phyloP scores from a whole-genome alignment of 768 basidiomycete species.

The Tephrocybe sp. region DNA sequence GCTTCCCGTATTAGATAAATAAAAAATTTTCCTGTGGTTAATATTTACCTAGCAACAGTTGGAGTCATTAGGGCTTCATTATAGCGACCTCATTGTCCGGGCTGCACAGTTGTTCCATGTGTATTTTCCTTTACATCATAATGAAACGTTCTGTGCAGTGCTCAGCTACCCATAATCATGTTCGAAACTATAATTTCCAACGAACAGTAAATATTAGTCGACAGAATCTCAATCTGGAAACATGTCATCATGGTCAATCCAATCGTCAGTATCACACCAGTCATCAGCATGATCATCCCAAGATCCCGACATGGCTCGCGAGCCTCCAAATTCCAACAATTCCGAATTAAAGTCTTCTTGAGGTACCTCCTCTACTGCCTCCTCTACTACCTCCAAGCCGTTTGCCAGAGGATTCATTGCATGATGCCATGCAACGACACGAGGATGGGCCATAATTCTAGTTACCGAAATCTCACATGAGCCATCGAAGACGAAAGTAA shows the following conservation, averaged over 20 bases:
- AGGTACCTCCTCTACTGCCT: not conserved
- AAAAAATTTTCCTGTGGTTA: no score
- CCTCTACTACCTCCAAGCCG: no score
- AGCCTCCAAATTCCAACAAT: constrained; percentile 22
- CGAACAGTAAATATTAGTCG: no score
- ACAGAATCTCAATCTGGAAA: not conserved
- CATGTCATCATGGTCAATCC: not conserved
- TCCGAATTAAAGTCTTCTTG: constrained; percentile 14
- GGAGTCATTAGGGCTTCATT: no score
- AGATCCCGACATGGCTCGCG: constrained; percentile 17
- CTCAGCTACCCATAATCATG: no score
- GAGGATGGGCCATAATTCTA: constrained; percentile 60
- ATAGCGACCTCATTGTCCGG: no score
- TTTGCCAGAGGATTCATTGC: not conserved
- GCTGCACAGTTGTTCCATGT: no score
- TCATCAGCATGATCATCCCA: constrained; percentile 6
- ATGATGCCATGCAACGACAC: constrained; percentile 54
- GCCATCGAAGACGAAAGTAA: not conserved
- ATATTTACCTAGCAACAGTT: no score
- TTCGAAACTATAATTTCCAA: no score
- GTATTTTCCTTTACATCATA: no score
- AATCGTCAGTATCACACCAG: not conserved
- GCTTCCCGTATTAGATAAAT: no score
- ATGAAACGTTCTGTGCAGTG: no score
- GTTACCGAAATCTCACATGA: not conserved